phyloP scores from a whole-genome alignment of 176 grass and related monocot species.

The Triticum turgidum region DNA sequence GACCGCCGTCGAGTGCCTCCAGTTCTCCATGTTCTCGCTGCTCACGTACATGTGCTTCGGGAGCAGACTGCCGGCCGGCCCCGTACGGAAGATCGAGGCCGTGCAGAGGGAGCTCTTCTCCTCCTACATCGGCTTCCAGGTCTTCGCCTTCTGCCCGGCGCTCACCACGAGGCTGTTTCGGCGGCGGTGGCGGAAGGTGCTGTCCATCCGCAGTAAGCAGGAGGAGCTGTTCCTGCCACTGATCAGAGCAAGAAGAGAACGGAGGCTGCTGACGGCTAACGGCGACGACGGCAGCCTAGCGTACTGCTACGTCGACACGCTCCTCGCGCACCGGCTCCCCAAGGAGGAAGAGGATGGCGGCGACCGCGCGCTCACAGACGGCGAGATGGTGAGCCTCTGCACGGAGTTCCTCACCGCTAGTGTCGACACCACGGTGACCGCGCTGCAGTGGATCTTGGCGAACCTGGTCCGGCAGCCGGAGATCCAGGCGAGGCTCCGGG shows the following conservation, averaged over 20 bases:
- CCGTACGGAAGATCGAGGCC: slow-evolving; percentile 36
- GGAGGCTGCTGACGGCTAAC: background rate
- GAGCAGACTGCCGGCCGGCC: background rate
- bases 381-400: slow-evolving; percentile 43
- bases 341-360: background rate
- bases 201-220: slow-evolving; percentile 30
- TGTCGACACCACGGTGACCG: slow-evolving; percentile 37
- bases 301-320: slow-evolving; percentile 30
- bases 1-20: slow-evolving; percentile 36
- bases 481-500: slow-evolving; percentile 7
- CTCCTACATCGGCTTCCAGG: slow-evolving; percentile 32
- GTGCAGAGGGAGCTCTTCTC: slow-evolving; percentile 36
- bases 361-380: background rate
- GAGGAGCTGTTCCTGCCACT: slow-evolving; percentile 45
- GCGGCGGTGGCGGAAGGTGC: slow-evolving; percentile 34
- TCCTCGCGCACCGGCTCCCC: background rate
- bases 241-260: slow-evolving; percentile 25
- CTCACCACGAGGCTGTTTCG: slow-evolving; percentile 47
- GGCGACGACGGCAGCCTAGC: background rate
- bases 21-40: slow-evolving; percentile 60
- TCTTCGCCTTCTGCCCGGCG: slow-evolving; percentile 42
- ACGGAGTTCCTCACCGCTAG: slow-evolving; percentile 41
- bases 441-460: slow-evolving; percentile 48
- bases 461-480: slow-evolving; percentile 10
- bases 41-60: slow-evolving; percentile 63